These are phyloP conservation scores for Helicocarpus griseus DNA, from an alignment of 2,329 filamentous ascomycete genomes.

Conservation along the genomic window DNA sequence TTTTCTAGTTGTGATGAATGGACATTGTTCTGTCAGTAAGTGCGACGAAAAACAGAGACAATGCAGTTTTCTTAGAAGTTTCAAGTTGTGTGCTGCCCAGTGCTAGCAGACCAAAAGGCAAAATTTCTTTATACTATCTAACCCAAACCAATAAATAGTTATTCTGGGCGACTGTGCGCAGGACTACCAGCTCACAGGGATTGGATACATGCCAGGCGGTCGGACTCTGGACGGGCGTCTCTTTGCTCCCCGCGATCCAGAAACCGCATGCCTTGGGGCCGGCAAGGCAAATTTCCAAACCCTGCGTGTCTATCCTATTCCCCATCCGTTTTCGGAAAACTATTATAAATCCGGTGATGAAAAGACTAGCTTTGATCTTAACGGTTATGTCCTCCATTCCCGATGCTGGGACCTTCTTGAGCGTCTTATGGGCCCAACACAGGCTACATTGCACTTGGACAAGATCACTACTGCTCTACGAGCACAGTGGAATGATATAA, in stretches of 20 bases:
- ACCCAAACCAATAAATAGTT: neutral
- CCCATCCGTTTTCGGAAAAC: neutral
- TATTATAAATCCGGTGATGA: neutral
- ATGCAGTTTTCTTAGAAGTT: neutral
- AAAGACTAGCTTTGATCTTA: neutral
- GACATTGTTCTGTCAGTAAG: neutral
- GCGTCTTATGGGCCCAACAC: neutral
- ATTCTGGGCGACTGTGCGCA: neutral
- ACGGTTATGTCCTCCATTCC: neutral
- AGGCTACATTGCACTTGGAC: neutral
- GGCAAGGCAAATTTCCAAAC: neutral
- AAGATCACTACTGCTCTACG: neutral
- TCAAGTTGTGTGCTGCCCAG: no score
- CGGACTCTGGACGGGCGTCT: neutral
- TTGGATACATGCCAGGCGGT: neutral
- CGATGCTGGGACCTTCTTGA: slow-evolving; percentile 2
- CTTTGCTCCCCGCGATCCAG: neutral
- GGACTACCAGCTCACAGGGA: neutral
- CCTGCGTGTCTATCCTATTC: neutral
- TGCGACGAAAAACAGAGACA: neutral
- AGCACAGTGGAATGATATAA: neutral
- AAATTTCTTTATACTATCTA: neutral
- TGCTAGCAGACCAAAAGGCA: neutral
- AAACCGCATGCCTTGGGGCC: neutral
- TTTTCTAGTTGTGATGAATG: neutral